These are phyloP conservation scores for Teunomyces panamensis DNA, from an alignment of 805 yeast genomes.

Conservation along the genomic window DNA sequence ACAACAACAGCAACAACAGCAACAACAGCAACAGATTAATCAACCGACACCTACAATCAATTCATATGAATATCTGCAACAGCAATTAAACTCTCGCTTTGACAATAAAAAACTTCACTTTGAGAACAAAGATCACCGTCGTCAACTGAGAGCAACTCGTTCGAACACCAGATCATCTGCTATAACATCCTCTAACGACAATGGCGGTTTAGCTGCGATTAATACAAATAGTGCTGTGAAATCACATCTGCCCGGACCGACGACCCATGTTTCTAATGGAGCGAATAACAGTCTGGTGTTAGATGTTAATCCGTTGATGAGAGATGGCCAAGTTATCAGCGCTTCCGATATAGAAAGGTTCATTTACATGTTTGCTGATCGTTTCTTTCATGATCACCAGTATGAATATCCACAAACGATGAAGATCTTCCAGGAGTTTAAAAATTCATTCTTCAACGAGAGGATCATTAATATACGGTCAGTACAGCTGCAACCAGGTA, in stretches of 20 bases:
- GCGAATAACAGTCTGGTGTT: constrained; percentile 1
- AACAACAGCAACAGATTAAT: constrained; percentile 6
- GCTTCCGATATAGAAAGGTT: constrained; percentile 37
- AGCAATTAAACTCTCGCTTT: constrained; percentile 22
- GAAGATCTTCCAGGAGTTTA: constrained; percentile 43
- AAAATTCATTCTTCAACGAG: constrained; percentile 40
- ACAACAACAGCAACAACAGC: constrained; percentile 12
- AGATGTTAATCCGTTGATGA: constrained; percentile 5
- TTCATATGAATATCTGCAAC: constrained; percentile 20
- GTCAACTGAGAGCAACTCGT: constrained; percentile 4
- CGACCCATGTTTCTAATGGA: neutral
- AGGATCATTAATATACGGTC: constrained; percentile 29
- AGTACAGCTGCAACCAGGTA: constrained; percentile 6
- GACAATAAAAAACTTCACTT: constrained; percentile 21
- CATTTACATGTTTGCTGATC: constrained; percentile 39
- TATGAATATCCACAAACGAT: constrained; percentile 43
- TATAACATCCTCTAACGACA: neutral
- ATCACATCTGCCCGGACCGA: neutral
- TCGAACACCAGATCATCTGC: constrained; percentile 3
- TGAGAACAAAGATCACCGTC: constrained; percentile 3
- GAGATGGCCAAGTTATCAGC: constrained; percentile 2
- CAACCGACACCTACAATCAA: constrained; percentile 1
- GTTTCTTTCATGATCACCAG: constrained; percentile 38
- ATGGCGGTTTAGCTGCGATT: neutral
- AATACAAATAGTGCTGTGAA: neutral